Base-by-base conservation (phyloP, 306 rosid genomes). In the Hippophae gyantsensis region DNA sequence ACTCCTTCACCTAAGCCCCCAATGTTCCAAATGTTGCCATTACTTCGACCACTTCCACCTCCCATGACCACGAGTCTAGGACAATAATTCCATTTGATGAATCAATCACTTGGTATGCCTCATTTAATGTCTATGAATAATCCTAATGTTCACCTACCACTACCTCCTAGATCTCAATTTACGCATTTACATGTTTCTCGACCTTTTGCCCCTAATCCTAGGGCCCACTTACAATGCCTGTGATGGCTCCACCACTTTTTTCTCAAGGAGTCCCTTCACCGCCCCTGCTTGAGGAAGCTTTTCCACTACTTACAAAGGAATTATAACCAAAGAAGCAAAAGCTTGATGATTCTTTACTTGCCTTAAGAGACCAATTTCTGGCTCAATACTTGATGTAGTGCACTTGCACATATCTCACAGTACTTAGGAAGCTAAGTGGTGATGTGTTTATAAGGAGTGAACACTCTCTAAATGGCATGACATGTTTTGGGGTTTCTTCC, bases 231-330 rank as follows among this genome's bases (percentile, higher is more conserved):
- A 62, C 66, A 46, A 79, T 84, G 93, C 85, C 65, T 55, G 81
- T 87, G 95, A 83, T 87, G 94, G 90, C 86, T 23, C 94, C 80
- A 26, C 90, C 95, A 7, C 99, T 84, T 45, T 50, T 86, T 79
- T 90, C 96, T 54, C 87, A 83, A 13, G 99, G 96, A 55, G 26
- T 83, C 74, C 87, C 90, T 23, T 95, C 98, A 0, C 96, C 98
- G 0, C 94, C 94, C 0, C 90, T 88, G 13, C 99, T 90, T 5
- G 99, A 92, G 38, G 99, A 88, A 79, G 99, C 96, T 76, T 93
- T 86, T 67, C 99, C 96, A 3, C 95, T 95, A 0, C 96, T 86
- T 40, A 96, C 94, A 8, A 95, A 88, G 7, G 99, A 92, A 70
- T 96, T 93, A 6, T 94, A 92, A 64, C 96, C 95, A 25, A 92